Base-by-base conservation (phyloP, 495 filamentous ascomycete genomes). In the Neurospora pannonica region DNA sequence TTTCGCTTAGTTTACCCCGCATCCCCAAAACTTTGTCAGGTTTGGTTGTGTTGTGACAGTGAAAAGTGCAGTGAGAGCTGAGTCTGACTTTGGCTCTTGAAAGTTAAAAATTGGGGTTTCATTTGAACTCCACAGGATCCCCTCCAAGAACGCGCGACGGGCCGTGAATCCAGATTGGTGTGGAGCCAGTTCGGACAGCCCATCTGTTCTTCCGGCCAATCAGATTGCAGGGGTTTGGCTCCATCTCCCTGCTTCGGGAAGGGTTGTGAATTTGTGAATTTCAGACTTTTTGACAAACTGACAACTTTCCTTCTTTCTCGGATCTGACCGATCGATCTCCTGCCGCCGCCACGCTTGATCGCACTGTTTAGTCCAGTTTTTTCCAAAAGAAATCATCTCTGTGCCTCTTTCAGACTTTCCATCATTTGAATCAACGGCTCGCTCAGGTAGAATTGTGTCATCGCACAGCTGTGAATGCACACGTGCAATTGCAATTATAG, bases 141-240 rank as follows among this genome's bases (percentile, higher is more conserved):
- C 54, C 54, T 34, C 48, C 46, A 36, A 71, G 21, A 39, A n/a
- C 70, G 42, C 76, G 75, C 73, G 31, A 75, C 80, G 80, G 80
- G 76, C 80, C 80, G 80, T 70, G 60, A 80, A 72, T 81, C 80
- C 80, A 81, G 80, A 81, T 80, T 81, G 79, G 75, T 48, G 69
- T 71, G 38, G 70, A 48, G 39, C 70, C 62, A 60, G 73, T 71
- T 70, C 75, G 75, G 75, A 62, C 73, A 73, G n/a, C 40, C 74
- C 62, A 77, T 70, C 21, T 38, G 76, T 78, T 81, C 74, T 74
- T 42, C 77, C 80, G 69, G 19, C 80, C 78, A 81, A 80, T 76
- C 39, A 60, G 7, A 40, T 13, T 8, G 3, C 46, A 6, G 38
- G 74, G 70, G 77, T 75, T 73, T 28, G 13, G 28, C 48, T 38